Evolutionary conservation across 169 alveolate genomes (phyloP).

Genomic region (Cryptosporidium meleagridis): DNA sequence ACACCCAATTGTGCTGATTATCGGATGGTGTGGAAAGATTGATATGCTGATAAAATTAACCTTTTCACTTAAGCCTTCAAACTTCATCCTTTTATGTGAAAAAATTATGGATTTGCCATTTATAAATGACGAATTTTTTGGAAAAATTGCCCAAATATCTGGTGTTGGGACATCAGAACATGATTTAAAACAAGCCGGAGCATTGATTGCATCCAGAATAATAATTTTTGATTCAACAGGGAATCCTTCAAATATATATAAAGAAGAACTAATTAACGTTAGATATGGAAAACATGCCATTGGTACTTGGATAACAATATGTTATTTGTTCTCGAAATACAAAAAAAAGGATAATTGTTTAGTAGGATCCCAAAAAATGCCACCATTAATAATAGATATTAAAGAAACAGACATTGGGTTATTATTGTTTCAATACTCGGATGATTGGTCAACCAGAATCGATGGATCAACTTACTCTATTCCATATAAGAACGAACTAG

Average conservation of each 20-base stretch:
- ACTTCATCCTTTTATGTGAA: neutral
- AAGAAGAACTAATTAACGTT: slow-evolving; percentile 4
- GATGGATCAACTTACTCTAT: slow-evolving; percentile 9
- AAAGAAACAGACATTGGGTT: slow-evolving; percentile 39
- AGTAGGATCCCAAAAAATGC: slow-evolving; percentile 23
- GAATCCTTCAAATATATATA: neutral
- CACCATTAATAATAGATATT: slow-evolving; percentile 23
- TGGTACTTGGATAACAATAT: slow-evolving; percentile 5
- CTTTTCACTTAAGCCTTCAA: slow-evolving; percentile 22
- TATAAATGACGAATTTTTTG: neutral
- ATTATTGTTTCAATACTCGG: slow-evolving; percentile 13
- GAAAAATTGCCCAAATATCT: slow-evolving; percentile 20
- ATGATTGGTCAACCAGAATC: neutral
- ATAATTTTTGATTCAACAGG: slow-evolving; percentile 31
- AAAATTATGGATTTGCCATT: neutral
- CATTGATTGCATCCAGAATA: slow-evolving; percentile 12
- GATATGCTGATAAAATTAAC: slow-evolving; percentile 25
- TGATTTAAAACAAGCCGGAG: slow-evolving; percentile 37
- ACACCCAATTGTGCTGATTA: slow-evolving; percentile 20
- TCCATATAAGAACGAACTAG: neutral
- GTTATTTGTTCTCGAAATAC: slow-evolving; percentile 26
- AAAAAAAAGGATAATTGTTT: slow-evolving; percentile 8
- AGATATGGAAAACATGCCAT: slow-evolving; percentile 11
- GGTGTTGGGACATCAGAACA: slow-evolving; percentile 26
- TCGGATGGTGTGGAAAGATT: slow-evolving; percentile 37